phyloP scores from a whole-genome alignment of 257 asterid species.

The Haberlea rhodopensis region DNA sequence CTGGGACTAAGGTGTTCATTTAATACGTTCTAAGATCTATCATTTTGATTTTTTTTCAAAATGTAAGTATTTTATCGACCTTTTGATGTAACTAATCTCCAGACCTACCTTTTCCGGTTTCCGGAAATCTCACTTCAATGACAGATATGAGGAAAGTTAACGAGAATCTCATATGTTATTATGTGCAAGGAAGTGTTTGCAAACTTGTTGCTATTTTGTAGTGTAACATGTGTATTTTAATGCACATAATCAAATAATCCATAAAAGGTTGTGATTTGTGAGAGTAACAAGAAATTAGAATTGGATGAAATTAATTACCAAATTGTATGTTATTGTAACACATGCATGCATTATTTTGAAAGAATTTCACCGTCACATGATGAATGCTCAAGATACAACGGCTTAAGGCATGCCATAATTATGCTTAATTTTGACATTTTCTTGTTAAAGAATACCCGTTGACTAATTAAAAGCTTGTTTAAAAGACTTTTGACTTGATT shows the following conservation, averaged over 20 bases:
- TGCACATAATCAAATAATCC: not conserved
- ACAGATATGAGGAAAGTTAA: not conserved
- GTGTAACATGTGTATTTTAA: not conserved
- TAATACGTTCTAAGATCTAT: not conserved
- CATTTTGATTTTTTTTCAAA: not conserved
- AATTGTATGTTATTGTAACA: not conserved
- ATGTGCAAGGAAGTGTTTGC: not conserved
- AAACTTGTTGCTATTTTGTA: not conserved
- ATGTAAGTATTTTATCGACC: not conserved
- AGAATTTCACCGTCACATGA: not conserved
- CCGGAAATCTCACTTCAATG: constrained; percentile 6
- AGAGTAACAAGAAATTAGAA: not conserved
- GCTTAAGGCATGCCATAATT: not conserved
- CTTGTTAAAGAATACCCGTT: too few relatives aligned
- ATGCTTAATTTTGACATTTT: not conserved
- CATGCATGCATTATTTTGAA: constrained; percentile 1
- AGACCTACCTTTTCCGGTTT: constrained; percentile 18
- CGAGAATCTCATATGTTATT: constrained; percentile 3
- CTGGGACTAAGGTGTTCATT: constrained; percentile 76
- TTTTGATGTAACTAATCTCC: constrained; percentile 9
- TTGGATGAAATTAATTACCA: not conserved
- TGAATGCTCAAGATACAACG: too few relatives aligned
- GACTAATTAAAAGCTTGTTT: not conserved
- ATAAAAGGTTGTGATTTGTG: not conserved
- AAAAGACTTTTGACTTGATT: not conserved